Base-by-base conservation (phyloP, 345 rosid species). In the Rhodamnia rubescens region DNA sequence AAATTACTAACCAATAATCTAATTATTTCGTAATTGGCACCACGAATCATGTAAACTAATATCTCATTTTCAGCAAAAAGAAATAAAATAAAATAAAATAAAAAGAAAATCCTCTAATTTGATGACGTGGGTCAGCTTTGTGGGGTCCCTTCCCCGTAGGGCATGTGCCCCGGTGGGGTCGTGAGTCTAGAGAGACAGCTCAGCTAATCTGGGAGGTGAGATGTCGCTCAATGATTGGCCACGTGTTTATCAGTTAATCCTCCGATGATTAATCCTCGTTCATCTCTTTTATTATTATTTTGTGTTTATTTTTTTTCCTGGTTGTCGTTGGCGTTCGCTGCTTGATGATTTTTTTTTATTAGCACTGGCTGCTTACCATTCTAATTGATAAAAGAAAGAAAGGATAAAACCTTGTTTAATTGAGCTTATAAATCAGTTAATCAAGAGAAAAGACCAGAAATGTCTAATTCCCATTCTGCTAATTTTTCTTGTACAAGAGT, bases 41-140 rank as follows among this genome's bases (percentile, higher is more conserved):
- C 61, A 57, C 61, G 7, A n/a, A 11, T 36, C 40, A 36, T 36
- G 40, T 36, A 36, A 36, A 36, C 40, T 26, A 13, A 26, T 27
- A 27, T n/a, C 9, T 58, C 36, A 58, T 58, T 58, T 58, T 58
- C 6, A 13, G 18, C 16, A 0, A n/a, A 58, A n/a, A n/a, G n/a
- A n/a, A 1, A 26, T 1, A 26, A 11, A 11, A 26, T 0, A 4
- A 0, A 10, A 24, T 22, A 57, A 5, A n/a, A 7, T 1, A 12
- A 58, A 7, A 12, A 58, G 21, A 29, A 61, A 29, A 61, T 7
- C 15, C 11, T 61, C 42, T 0, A 27, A 61, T 61, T 29, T 61
- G 21, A 29, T 15, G 74, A 27, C 74, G 74, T 15, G 74, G 74
- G 20, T 27, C 40, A 27, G 15, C 42, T 61, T 61, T 61, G 36